phyloP scores from a whole-genome alignment of 106 monocot genomes.

The Apostasia ramifera region DNA sequence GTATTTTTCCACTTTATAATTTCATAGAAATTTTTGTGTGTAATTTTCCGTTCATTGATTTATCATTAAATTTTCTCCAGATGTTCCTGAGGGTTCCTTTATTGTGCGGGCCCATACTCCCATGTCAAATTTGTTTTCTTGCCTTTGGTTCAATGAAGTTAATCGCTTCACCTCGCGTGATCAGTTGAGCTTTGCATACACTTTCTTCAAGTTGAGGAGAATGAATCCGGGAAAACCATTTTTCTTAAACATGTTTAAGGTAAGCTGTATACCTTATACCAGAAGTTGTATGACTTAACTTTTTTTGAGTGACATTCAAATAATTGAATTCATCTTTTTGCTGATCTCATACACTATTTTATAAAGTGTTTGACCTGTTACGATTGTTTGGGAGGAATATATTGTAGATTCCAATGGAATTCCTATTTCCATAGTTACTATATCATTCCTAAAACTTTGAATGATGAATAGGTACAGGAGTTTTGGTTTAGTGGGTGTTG shows the following conservation, averaged over 20 bases:
- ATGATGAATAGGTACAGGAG: no score
- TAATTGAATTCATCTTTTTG: not conserved
- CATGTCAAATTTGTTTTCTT: conserved; percentile 97
- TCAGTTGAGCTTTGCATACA: conserved; percentile 95
- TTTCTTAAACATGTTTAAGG: conserved; percentile 82
- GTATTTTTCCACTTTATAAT: conserved; percentile 12
- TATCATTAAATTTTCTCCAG: conserved; percentile 27
- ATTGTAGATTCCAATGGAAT: no score
- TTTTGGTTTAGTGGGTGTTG: no score
- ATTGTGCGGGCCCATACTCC: conserved; percentile 92
- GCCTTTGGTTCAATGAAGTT: conserved; percentile 97
- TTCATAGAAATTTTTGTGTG: not conserved
- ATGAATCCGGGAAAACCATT: conserved; percentile 64
- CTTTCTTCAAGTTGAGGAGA: conserved; percentile 76
- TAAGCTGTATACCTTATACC: conserved; percentile 15
- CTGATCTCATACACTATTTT: no score
- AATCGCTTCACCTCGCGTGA: conserved; percentile 86
- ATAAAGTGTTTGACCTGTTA: no score
- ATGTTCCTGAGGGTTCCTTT: conserved; percentile 95
- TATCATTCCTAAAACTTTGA: no score
- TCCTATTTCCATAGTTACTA: no score
- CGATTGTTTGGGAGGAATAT: no score
- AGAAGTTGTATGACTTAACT: not conserved
- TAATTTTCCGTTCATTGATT: not conserved
- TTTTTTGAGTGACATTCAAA: not conserved